phyloP scores from a whole-genome alignment of 1,284 basidiomycete genomes.

The Pseudozyma tsukubaensis region DNA sequence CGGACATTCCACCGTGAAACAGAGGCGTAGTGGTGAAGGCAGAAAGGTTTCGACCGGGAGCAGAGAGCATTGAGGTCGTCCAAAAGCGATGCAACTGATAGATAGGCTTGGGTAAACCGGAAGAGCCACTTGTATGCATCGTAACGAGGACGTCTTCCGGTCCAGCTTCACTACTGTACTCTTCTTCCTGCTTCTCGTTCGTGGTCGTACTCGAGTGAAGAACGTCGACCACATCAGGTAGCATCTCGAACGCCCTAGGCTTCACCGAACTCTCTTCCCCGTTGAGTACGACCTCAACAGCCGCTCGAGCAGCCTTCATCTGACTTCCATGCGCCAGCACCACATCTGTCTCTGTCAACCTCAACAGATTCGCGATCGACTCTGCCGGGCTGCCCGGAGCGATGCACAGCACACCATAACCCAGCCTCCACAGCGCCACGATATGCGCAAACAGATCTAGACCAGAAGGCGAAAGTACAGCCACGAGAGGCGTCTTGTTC shows the following conservation, averaged over 20 bases:
- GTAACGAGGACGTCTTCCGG: constrained; percentile 72
- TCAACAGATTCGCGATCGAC: constrained; percentile 74
- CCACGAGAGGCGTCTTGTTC: constrained; percentile 54
- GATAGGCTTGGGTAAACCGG: constrained; percentile 71
- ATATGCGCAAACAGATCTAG: constrained; percentile 69
- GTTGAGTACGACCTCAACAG: neutral
- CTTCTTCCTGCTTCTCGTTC: too few species aligned
- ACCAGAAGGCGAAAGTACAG: constrained; percentile 69
- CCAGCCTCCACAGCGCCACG: constrained; percentile 69
- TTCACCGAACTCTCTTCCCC: neutral
- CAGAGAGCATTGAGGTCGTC: constrained; percentile 45
- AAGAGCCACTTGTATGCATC: constrained; percentile 76
- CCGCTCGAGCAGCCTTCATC: constrained; percentile 67
- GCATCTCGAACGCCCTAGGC: constrained; percentile 18
- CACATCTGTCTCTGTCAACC: constrained; percentile 71
- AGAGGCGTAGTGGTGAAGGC: constrained; percentile 71
- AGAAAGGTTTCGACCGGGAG: constrained; percentile 50
- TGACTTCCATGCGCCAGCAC: constrained; percentile 71
- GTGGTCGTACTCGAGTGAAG: neutral
- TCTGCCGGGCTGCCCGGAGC: constrained; percentile 72
- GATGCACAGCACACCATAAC: constrained; percentile 69
- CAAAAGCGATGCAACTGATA: constrained; percentile 64
- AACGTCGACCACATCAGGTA: constrained; percentile 3
- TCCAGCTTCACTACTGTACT: constrained; percentile 9
- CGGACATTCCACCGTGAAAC: constrained; percentile 71